Conservation (phyloP, 1,284 basidiomycete species). For the Trichosporon sp. region DNA sequence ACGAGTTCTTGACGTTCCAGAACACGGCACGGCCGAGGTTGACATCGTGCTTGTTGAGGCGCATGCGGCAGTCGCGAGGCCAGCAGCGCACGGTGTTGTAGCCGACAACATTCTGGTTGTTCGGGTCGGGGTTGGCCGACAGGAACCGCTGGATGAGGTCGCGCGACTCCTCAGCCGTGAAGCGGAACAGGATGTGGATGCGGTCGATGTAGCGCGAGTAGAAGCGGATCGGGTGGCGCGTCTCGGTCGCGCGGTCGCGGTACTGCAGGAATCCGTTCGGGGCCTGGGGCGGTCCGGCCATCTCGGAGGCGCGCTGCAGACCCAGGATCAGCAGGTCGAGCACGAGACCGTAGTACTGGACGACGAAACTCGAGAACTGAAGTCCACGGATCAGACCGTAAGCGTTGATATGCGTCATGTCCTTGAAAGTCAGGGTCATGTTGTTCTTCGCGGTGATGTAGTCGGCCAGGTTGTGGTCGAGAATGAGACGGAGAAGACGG, state of each 20-base stretch:
- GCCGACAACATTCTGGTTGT: constrained; percentile 97
- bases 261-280: constrained; percentile 97
- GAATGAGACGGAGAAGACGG: constrained; percentile 83
- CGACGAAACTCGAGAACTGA: constrained; percentile 94
- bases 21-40: constrained; percentile 97
- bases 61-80: constrained; percentile 98
- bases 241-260: constrained; percentile 86
- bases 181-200: constrained; percentile 92
- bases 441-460: constrained; percentile 99
- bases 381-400: constrained; percentile 84
- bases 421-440: constrained; percentile 86
- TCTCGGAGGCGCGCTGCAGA: constrained; percentile 88
- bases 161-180: constrained; percentile 94
- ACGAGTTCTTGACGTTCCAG: constrained; percentile 98
- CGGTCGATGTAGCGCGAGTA: constrained; percentile 93
- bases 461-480: constrained; percentile 95
- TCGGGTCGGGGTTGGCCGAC: constrained; percentile 94
- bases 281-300: constrained; percentile 91
- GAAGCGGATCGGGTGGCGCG: constrained; percentile 85
- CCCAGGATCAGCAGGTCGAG: constrained; percentile 89
- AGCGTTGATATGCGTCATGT: constrained; percentile 54
- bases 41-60: constrained; percentile 98
- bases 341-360: constrained; percentile 91
- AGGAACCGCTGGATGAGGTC: constrained; percentile 98
- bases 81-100: constrained; percentile 99